Percentiles rank a stretch among this genome's conserved stretches.
phyloP scores from a whole-genome alignment of 805 yeast species.

The Maudiozyma bulderi region DNA sequence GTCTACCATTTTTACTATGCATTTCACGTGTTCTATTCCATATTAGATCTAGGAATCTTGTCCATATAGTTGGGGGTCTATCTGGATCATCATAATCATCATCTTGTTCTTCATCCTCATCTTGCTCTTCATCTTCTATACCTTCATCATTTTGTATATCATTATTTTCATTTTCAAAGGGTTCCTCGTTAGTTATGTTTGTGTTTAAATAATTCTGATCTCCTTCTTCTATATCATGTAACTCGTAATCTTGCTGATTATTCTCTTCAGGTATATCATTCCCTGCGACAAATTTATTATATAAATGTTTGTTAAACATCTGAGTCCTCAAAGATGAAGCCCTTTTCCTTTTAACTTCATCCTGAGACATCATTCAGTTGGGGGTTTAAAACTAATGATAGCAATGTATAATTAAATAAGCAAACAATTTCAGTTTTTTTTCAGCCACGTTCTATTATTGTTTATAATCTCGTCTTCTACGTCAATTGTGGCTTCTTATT shows the following conservation, averaged over 20 bases:
- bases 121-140: background rate
- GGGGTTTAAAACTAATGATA: background rate
- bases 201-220: no score
- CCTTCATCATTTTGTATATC: background rate
- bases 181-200: no score
- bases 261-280: conserved; percentile 6
- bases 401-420: background rate
- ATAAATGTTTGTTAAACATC: conserved; percentile 27
- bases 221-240: no score
- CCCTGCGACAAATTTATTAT: conserved; percentile 15
- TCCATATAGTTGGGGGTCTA: conserved; percentile 1
- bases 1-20: conserved; percentile 60
- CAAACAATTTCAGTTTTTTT: background rate
- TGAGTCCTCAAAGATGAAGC: conserved; percentile 27
- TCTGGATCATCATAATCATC: conserved; percentile 2
- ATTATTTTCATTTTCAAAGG: background rate
- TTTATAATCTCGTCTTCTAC: no score
- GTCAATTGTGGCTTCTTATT: no score
- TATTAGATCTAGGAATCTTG: conserved; percentile 20
- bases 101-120: conserved; percentile 1
- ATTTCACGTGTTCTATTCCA: conserved; percentile 40
- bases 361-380: conserved; percentile 3
- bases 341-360: conserved; percentile 18
- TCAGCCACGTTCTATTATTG: no score
- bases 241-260: background rate